Percentiles rank a stretch among this genome's conserved stretches.
These are phyloP conservation scores for Friedmanniomyces simplex DNA, from an alignment of 495 filamentous ascomycete genomes.

Conservation along the genomic window DNA sequence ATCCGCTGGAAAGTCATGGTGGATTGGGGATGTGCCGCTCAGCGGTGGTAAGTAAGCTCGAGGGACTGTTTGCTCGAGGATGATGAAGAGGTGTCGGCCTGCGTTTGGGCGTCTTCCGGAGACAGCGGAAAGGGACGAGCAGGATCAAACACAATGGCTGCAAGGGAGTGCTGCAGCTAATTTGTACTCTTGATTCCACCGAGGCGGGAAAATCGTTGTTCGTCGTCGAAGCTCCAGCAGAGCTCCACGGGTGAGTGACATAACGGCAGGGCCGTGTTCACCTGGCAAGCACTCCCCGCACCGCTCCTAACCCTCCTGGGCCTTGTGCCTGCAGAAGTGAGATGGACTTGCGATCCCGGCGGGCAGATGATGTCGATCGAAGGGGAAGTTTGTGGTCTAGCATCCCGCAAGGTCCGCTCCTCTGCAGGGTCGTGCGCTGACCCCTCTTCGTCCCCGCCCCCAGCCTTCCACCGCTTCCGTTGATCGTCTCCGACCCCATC, in stretches of 20 bases:
- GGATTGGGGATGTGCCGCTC: neutral
- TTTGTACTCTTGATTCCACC: neutral
- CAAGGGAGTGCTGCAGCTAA: constrained; percentile 2
- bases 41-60: neutral
- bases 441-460: no score
- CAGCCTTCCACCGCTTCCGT: no score
- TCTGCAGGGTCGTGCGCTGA: no score
- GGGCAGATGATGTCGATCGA: neutral
- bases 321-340: neutral
- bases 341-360: neutral
- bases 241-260: neutral
- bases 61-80: neutral
- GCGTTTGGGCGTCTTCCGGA: constrained; percentile 3
- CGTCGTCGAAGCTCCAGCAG: neutral
- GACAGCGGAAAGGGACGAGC: neutral
- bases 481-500: no score
- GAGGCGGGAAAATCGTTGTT: neutral
- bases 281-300: neutral
- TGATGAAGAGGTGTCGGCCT: neutral
- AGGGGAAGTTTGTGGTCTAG: no score
- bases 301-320: neutral
- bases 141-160: neutral
- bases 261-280: neutral
- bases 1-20: constrained; percentile 6
- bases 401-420: no score